A percentile compares a stretch with the other conserved stretches of the same genome.
These are phyloP conservation scores for Nakaseomyces bracarensis DNA, from an alignment of 1,139 yeast species.

Conservation along the genomic window DNA sequence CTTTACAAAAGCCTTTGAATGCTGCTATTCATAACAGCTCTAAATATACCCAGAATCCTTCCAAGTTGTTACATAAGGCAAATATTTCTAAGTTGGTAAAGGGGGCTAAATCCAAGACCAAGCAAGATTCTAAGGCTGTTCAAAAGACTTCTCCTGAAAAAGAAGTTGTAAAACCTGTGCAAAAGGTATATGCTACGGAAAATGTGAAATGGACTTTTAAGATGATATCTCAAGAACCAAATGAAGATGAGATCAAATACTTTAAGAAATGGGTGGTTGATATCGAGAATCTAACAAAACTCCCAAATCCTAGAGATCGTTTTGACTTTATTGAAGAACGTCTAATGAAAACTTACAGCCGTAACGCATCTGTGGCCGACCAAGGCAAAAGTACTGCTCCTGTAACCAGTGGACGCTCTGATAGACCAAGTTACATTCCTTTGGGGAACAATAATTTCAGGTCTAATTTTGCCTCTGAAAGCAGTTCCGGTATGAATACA, in stretches of 20 bases:
- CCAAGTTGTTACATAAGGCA: constrained; percentile 9
- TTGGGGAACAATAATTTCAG: constrained; percentile 10
- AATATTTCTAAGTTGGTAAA: constrained; percentile 8
- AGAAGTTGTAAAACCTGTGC: constrained; percentile 8
- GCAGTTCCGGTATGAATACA: constrained; percentile 25
- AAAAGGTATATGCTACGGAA: constrained; percentile 18
- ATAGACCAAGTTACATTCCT: constrained; percentile 26
- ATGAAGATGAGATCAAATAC: constrained; percentile 32
- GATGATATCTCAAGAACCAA: constrained; percentile 20
- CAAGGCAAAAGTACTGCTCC: background rate
- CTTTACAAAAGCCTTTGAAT: constrained; percentile 1
- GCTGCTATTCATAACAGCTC: background rate
- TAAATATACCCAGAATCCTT: constrained; percentile 11
- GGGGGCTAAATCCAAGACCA: constrained; percentile 11
- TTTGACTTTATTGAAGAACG: constrained; percentile 30
- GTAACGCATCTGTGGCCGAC: constrained; percentile 4
- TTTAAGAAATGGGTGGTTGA: constrained; percentile 42
- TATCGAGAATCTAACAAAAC: constrained; percentile 36
- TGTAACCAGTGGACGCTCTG: constrained; percentile 10
- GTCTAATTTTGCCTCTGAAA: background rate
- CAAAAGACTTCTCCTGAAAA: constrained; percentile 10
- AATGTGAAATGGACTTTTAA: constrained; percentile 27
- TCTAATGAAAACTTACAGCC: constrained; percentile 14
- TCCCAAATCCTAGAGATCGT: constrained; percentile 32
- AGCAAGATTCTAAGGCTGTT: constrained; percentile 1